Percentiles rank a stretch among this genome's conserved stretches.
These are phyloP conservation scores for Quercus rubra DNA, from an alignment of 306 rosid species.

Conservation along the genomic window DNA sequence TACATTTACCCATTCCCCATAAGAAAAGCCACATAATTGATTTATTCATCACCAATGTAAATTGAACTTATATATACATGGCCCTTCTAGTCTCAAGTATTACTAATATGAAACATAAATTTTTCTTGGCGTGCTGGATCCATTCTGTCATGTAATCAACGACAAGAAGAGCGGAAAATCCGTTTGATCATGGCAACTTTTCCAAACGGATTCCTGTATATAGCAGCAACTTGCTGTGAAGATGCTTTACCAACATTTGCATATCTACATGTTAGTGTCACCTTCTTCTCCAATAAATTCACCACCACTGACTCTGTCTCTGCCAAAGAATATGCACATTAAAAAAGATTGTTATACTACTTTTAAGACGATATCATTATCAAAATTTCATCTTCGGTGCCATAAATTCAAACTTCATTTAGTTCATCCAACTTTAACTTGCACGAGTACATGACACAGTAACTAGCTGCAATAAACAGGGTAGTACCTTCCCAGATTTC, in stretches of 20 bases:
- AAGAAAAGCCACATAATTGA: background rate
- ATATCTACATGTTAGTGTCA: slow-evolving; percentile 52
- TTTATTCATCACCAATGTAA: background rate
- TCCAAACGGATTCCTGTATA: slow-evolving; percentile 30
- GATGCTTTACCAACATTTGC: slow-evolving; percentile 30
- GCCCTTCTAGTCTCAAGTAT: slow-evolving; percentile 17
- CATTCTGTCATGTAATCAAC: slow-evolving; percentile 6
- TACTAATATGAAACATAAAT: background rate
- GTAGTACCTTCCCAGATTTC: too few relatives aligned
- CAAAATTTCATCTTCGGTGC: background rate
- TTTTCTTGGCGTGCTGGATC: background rate
- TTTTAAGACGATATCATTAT: background rate
- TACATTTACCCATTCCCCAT: too few relatives aligned
- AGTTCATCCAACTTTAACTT: background rate
- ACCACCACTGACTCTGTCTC: slow-evolving; percentile 74
- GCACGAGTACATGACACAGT: too few relatives aligned
- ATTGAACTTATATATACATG: slow-evolving; percentile 22
- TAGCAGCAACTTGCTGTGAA: slow-evolving; percentile 31
- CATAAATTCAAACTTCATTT: background rate
- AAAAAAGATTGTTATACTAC: background rate
- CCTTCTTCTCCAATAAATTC: slow-evolving; percentile 67
- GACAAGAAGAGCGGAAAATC: slow-evolving; percentile 40
- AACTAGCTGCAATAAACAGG: too few relatives aligned
- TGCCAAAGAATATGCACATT: slow-evolving; percentile 17
- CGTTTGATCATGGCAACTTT: slow-evolving; percentile 46